Base-by-base conservation (phyloP, 768 basidiomycete species). In the Gymnopilus junonius region DNA sequence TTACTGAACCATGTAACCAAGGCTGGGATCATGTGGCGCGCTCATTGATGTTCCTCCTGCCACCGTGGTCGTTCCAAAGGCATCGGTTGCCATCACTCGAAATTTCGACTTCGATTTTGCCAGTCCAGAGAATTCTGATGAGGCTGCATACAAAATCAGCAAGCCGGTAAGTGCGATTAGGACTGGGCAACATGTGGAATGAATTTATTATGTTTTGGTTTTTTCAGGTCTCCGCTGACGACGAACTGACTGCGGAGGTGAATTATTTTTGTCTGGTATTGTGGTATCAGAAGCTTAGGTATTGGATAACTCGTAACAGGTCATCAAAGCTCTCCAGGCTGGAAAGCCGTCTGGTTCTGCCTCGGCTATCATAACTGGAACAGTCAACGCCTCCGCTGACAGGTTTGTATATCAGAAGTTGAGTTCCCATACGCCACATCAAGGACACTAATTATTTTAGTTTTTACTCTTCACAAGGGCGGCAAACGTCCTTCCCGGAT, bases 401-500 rank as follows among this genome's bases (percentile, higher is more conserved):
- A 92, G 91, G 90, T 89, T 42, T 23, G 70, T 60, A 17, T 8
- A 23, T 45, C 14, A 45, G 27, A 40, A 12, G 43, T 56, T 31
- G 35, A 32, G 17, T 27, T 56, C 56, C 42, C 50, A 46, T 35
- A 42, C 55, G n/a, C 42, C 54, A 65, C 53, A 37, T 42, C 37
- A 60, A 37, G 60, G 43, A 25, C 23, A 55, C 31, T 50, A 61
- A 45, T 34, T 37, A 57, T 65, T 62, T 65, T 65, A 93, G 92
- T 71, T 93, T 93, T 77, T 94, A 94, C 77, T 92, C 92, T 53
- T 93, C 92, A 12, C 93, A 94, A 77, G 93, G 93, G 46, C 83
- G 93, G 65, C 87, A 87, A 68, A 93, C 92, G 2, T 90, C 90
- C 4, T 94, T 94, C 70, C 86, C 85, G 35, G 92, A 94, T 75